Evolutionary conservation across 2,329 filamentous ascomycete species (phyloP), one percentile per base, ranked within the genome.

Genomic region (Aspergillus tanneri): DNA sequence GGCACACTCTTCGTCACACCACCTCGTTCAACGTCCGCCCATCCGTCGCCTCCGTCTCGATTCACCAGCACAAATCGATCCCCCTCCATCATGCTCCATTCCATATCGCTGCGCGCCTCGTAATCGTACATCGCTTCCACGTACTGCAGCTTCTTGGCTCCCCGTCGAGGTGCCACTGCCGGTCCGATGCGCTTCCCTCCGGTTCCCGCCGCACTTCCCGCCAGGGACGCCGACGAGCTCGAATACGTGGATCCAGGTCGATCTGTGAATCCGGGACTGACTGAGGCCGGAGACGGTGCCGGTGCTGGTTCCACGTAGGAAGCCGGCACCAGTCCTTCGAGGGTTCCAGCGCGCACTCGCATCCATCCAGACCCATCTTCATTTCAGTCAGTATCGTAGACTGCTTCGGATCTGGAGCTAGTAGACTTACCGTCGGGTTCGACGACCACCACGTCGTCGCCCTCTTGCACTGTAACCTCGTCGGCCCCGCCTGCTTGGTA

Each of bases 101-200:
- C 93, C 6, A 83, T 81, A 5, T 95, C 89, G 57, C 84, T 90
- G 61, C 90, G 85, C 14, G 92, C 90, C 43, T 85, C 78, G 68
- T 99, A 99, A 42, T 93, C 89, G 68, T 97, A 99, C 60, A 97
- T 58, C 1, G 93, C 93, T 66, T 96, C 88, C 2, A 95, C 92
- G 61, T 97, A 95, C 64, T 87, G 89, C 27, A 96, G 77, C 68
- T 95, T 96, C 81, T 96, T 96, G 3, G 90, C 91, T 11, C 91
- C 91, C 8, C 91, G 83, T 58, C 86, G 86, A 3, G 93, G 93
- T 11, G 93, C 93, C 4, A 99, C 93, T 0, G 86, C 90, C 0
- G 91, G 91, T 0, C 91, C 91, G 67, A 95, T 90, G 71, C 95
- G 95, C 75, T 91, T 95, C 30, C 44, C 49, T 27, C 36, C 51